Percentiles rank a stretch among this genome's conserved stretches.
Evolutionary conservation across 1,284 basidiomycete genomes (phyloP).

Genomic region (Irpex sp.): DNA sequence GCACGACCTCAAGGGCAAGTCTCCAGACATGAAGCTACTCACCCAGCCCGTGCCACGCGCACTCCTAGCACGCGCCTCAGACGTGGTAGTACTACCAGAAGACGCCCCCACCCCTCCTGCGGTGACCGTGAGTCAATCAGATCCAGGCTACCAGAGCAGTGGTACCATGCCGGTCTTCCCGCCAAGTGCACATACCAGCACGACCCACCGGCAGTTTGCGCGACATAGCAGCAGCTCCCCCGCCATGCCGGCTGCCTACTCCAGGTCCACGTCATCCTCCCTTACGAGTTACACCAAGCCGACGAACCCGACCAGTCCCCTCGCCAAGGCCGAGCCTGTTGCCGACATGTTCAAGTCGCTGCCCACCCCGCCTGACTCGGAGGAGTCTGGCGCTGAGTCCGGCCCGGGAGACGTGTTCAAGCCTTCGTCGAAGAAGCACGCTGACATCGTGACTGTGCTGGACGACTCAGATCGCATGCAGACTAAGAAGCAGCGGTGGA

Average conservation of each 20-base stretch:
- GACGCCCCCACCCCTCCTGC: conserved; percentile 7
- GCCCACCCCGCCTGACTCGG: conserved; percentile 26
- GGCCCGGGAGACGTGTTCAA: background rate
- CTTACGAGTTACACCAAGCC: background rate
- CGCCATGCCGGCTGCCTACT: background rate
- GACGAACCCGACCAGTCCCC: conserved; percentile 2
- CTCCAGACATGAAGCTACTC: background rate
- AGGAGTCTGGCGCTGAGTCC: conserved; percentile 16
- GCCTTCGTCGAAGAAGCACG: background rate
- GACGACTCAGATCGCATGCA: background rate
- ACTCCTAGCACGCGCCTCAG: conserved; percentile 14
- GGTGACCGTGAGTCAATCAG: conserved; percentile 15
- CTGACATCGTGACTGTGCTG: background rate
- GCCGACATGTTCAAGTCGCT: conserved; percentile 3
- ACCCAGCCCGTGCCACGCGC: conserved; percentile 9
- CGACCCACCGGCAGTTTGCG: background rate
- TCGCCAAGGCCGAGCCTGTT: conserved; percentile 5
- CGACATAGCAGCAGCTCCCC: background rate
- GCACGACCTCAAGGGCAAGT: conserved; percentile 1
- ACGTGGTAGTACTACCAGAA: conserved; percentile 15
- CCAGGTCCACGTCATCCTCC: background rate
- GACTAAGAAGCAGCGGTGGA: conserved; percentile 18
- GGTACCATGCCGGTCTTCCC: background rate
- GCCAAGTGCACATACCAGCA: background rate
- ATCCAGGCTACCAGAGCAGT: conserved; percentile 3